Evolutionary conservation across 176 grass and related monocot genomes (phyloP), one percentile per base, ranked within the genome.

Genomic region (Ensete glaucum): DNA sequence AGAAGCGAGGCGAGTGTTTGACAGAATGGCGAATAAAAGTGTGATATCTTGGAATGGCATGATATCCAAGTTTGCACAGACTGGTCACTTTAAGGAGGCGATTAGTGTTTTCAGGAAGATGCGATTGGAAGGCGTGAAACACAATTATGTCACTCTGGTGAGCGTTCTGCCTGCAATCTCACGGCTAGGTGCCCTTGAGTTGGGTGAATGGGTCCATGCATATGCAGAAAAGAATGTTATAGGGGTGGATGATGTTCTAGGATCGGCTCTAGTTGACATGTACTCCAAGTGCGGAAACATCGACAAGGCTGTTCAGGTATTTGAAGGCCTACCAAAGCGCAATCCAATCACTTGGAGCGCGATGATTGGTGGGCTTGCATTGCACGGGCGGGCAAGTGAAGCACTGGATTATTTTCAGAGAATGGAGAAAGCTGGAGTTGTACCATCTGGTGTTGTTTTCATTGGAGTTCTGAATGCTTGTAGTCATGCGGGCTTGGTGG

Each of bases 191-290:
- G 64, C 52, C 15, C 64, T 78, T 13, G 77, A 78, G 16, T 78
- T 78, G 77, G 77, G 64, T 20, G 53, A 78, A 67, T 78, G 77
- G 77, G 77, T 78, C 8, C 64, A 78, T 78, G n/a, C 64, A 26
- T 78, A 78, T 69, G 25, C 51, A 13, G 52, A 69, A 14, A 78
- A 78, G 77, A 78, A 78, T 21, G 23, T 20, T 8, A 78, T 78
- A 29, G 52, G 34, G 24, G 65, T 78, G 15, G 77, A 78, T 69
- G 77, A 69, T 57, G 64, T 78, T 11, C 65, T 78, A 9, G 77
- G 77, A 8, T 78, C 77, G 49, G 51, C 77, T n/a, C 53, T 78
- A 34, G 77, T 78, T 48, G 77, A 78, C 52, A 69, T 78, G 77
- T 78, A 78, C 53, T 49, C 77, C 16, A 78, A 78, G 21, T 78